Base-by-base conservation (phyloP, 2,329 filamentous ascomycete species). In the Pseudogymnoascus sp. region DNA sequence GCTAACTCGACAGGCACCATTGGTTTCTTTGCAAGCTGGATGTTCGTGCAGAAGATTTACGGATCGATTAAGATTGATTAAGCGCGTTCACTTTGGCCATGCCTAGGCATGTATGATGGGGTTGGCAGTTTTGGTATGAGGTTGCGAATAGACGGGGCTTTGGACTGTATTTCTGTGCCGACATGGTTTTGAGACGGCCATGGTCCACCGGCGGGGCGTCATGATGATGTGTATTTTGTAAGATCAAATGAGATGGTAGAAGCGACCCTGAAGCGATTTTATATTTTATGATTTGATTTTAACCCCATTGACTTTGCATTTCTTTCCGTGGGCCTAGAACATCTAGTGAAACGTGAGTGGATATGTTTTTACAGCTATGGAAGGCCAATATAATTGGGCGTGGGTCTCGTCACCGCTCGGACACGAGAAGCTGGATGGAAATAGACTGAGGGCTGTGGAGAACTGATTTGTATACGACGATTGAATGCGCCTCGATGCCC, bases 1-100 rank as follows among this genome's bases (percentile, higher is more conserved):
- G 40, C 65, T 71, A 67, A 72, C 67, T 67, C 66, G 64, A 3
- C 67, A 97, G 95, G 93, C 34, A 90, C 93, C 0, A 97, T 99
- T 73, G 95, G 95, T 63, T 97, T 95, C 80, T 91, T 97, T 70
- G 87, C 95, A 7, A 96, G 91, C 74, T 97, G 93, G 91, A 84
- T 89, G 74, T 99, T 99, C 74, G 89, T 96, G 62, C 86, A 90
- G 69, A 93, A 90, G 75, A 99, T 99, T 66, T 99, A 99, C 76
- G 81, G 86, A 23, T 97, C 93, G n/a, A 96, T 99, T 79, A 99
- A 99, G 81, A 92, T 99, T 68, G 95, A 99, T 74, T 99, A 68
- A 64, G 28, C 10, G 34, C 10, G 23, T 62, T 42, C 18, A 21
- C 18, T 18, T 28, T 60, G 37, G 25, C 23, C 25, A 34, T 56